phyloP scores from a whole-genome alignment of 768 basidiomycete genomes.

The Crepidotus variabilis region DNA sequence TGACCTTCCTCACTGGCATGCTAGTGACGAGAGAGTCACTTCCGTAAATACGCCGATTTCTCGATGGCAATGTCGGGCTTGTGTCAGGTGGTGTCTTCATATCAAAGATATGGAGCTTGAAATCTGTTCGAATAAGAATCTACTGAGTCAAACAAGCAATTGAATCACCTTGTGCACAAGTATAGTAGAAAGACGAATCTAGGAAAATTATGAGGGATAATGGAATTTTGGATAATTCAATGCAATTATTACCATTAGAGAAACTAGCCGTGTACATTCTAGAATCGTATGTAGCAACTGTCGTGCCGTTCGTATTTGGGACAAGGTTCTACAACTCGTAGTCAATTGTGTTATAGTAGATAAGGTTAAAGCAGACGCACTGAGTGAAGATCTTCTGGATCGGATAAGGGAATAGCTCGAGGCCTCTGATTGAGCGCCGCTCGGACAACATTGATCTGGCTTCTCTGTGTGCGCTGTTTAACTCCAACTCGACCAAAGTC shows the following conservation, averaged over 20 bases:
- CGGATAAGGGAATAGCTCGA: constrained; percentile 25
- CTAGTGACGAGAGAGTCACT: constrained; percentile 33
- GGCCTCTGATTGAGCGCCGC: constrained; percentile 40
- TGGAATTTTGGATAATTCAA: background rate
- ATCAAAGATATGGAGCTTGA: constrained; percentile 85
- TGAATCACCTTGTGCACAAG: constrained; percentile 75
- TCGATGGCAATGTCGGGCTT: constrained; percentile 15
- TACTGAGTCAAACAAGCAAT: background rate
- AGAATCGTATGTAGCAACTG: constrained; percentile 66
- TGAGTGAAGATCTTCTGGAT: constrained; percentile 51
- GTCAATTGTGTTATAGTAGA: background rate
- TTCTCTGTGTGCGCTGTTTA: constrained; percentile 41
- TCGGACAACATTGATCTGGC: constrained; percentile 45
- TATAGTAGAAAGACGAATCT: constrained; percentile 93
- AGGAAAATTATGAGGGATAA: background rate
- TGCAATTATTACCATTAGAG: constrained; percentile 51
- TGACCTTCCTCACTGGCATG: constrained; percentile 53
- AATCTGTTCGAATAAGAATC: constrained; percentile 49
- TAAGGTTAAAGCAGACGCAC: constrained; percentile 34
- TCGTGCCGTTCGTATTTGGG: constrained; percentile 77
- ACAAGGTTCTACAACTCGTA: constrained; percentile 50
- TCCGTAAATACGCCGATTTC: constrained; percentile 15
- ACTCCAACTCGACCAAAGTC: constrained; percentile 71
- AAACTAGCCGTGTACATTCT: constrained; percentile 88
- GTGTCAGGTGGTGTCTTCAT: constrained; percentile 44